phyloP scores from a whole-genome alignment of 768 basidiomycete species.

The Nidularia sp. region DNA sequence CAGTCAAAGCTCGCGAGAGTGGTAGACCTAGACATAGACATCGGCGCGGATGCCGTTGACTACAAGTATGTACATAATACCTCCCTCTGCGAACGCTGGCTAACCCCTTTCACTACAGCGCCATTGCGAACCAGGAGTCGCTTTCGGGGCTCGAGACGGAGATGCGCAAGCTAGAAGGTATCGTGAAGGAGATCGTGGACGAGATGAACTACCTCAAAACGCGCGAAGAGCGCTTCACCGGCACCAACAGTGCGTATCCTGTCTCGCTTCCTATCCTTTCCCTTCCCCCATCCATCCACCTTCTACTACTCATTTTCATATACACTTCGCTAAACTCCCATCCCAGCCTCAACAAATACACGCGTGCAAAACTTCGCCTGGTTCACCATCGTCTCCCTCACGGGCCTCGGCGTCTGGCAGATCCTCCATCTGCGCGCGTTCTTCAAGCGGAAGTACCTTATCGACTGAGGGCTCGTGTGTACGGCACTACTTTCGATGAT shows the following conservation, averaged over 20 bases:
- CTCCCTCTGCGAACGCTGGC: background rate
- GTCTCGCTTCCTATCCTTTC: background rate
- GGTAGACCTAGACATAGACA: slow-evolving; percentile 93
- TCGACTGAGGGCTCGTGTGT: slow-evolving; percentile 45
- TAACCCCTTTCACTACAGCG: slow-evolving; percentile 41
- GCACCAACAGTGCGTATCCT: slow-evolving; percentile 76
- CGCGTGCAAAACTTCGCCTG: slow-evolving; percentile 93
- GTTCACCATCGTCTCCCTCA: slow-evolving; percentile 76
- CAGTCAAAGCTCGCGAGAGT: slow-evolving; percentile 54
- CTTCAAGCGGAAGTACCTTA: slow-evolving; percentile 95
- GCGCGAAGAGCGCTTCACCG: slow-evolving; percentile 84
- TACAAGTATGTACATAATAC: slow-evolving; percentile 75
- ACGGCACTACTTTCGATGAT: no score
- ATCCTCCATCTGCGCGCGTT: slow-evolving; percentile 90
- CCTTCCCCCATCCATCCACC: background rate
- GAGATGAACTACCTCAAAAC: slow-evolving; percentile 89
- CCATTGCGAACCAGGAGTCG: slow-evolving; percentile 98
- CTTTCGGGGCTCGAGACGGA: slow-evolving; percentile 94
- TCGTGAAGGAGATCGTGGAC: slow-evolving; percentile 92
- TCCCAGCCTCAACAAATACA: slow-evolving; percentile 80
- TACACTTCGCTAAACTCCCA: background rate
- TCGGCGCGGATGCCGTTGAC: slow-evolving; percentile 97
- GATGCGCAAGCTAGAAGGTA: slow-evolving; percentile 95
- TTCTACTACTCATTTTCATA: background rate
- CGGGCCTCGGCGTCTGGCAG: slow-evolving; percentile 89